Conservation (phyloP, 2,329 filamentous ascomycete genomes). For the Colletotrichum tanaceti region DNA sequence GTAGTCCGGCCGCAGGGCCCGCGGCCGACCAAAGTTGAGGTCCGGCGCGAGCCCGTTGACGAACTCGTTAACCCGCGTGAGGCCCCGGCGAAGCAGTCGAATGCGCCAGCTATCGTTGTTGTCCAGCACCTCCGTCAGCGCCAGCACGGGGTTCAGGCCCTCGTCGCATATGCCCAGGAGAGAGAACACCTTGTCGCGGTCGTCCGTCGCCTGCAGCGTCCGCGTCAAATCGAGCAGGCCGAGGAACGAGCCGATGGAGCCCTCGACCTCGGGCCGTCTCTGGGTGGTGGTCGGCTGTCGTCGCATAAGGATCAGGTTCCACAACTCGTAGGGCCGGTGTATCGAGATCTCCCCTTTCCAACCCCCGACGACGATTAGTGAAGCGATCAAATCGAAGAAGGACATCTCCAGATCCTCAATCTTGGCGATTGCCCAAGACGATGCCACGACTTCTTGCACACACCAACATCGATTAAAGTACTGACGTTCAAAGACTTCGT, state of each 20-base stretch:
- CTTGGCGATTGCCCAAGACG: conserved; percentile 31
- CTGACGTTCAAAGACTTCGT: conserved; percentile 25
- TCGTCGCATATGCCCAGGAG: conserved; percentile 33
- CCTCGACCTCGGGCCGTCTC: conserved; percentile 8
- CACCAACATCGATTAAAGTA: conserved; percentile 37
- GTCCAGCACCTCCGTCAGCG: conserved; percentile 20
- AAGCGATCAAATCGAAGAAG: conserved; percentile 34
- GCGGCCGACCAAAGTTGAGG: conserved; percentile 31
- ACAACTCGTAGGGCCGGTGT: conserved; percentile 20
- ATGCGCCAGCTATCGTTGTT: conserved; percentile 29
- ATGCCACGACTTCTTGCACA: conserved; percentile 30
- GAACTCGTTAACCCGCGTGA: conserved; percentile 30
- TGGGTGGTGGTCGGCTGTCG: conserved; percentile 14
- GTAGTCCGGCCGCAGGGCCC: conserved; percentile 37
- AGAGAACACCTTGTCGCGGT: conserved; percentile 34
- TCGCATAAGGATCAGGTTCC: conserved; percentile 27
- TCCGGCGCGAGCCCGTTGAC: conserved; percentile 27
- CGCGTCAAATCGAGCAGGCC: conserved; percentile 28
- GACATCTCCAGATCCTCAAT: conserved; percentile 34
- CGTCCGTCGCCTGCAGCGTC: conserved; percentile 31
- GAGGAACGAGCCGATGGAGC: conserved; percentile 30
- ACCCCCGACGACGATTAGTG: neutral
- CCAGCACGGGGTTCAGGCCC: conserved; percentile 31
- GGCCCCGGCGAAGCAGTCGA: conserved; percentile 26
- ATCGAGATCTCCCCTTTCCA: conserved; percentile 19